Evolutionary conservation across 2,329 filamentous ascomycete genomes (phyloP), one percentile per base, ranked within the genome.

Genomic region (Aspergillus spinulosporus): DNA sequence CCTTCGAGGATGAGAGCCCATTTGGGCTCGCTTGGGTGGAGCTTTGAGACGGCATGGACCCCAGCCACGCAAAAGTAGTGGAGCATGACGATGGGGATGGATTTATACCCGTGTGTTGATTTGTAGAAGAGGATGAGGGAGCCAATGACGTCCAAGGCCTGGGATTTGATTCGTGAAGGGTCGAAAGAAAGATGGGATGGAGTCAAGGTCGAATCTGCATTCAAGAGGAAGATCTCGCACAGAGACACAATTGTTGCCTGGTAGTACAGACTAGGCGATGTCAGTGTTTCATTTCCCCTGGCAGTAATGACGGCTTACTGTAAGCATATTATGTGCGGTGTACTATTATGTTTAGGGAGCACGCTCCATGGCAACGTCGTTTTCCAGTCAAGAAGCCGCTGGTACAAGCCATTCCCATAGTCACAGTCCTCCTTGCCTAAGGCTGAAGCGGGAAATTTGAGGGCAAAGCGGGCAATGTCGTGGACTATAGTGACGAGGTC

Each of bases 31-130:
- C 49, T 26, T 3, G 50, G 32, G 9, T 52, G 32, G 2, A 66
- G 36, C 28, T 62, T 58, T 1, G 64, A 59, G 12, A 62, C 52
- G 3, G 62, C 52, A 39, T 65, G 61, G 4, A 66, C 57, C 3
- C 64, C 64, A 1, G 56, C 64, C 3, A 65, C 50, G 42, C 62
- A 65, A 34, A 65, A 63, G 46, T 66, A 66, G 45, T 66, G 64
- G n/a, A 66, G 51, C 62, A 66, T 65, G 2, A 66, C 62, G 21
- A 66, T 59, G 2, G 64, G 64, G 5, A 65, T 52, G 1, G 64
- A 66, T 36, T 64, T 66, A 53, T 60, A 64, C 4, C 64, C 64
- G 43, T 66, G 62, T 39, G 21, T 51, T 5, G 60, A 56, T 54
- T 62, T 63, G 45, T 58, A 66, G 5, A 63, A 44, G 5, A 66